Conservation (phyloP, 306 rosid species). For the Medicago lupulina region DNA sequence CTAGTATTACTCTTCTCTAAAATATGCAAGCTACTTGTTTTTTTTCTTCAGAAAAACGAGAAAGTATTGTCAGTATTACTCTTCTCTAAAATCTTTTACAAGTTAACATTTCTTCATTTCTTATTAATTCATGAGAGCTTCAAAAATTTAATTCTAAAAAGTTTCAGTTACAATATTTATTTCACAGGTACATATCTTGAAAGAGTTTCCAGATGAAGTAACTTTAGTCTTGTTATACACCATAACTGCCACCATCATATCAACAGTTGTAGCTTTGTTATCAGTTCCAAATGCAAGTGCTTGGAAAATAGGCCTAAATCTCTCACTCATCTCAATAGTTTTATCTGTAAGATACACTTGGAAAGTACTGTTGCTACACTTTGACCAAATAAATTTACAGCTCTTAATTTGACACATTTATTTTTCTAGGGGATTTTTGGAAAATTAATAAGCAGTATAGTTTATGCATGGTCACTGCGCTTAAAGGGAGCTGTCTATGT, state of each 20-base stretch:
- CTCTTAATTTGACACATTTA: background rate
- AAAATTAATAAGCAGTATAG: constrained; percentile 64
- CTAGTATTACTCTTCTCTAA: background rate
- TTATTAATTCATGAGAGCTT: background rate
- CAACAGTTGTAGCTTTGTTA: constrained; percentile 58
- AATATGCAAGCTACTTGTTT: background rate
- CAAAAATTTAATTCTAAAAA: background rate
- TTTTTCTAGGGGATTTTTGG: constrained; percentile 70
- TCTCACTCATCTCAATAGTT: constrained; percentile 66
- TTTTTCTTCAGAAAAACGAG: too few relatives aligned
- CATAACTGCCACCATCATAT: constrained; percentile 54
- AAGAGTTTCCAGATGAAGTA: constrained; percentile 76
- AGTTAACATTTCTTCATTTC: background rate
- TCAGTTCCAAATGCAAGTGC: constrained; percentile 64
- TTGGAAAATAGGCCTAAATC: constrained; percentile 66
- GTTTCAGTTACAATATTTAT: background rate
- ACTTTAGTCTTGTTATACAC: constrained; percentile 74
- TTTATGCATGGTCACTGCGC: constrained; percentile 68
- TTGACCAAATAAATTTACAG: background rate
- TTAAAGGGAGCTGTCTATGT: constrained; percentile 75
- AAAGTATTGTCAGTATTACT: too few relatives aligned
- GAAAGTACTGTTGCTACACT: background rate
- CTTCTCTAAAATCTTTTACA: too few relatives aligned
- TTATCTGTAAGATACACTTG: constrained; percentile 68
- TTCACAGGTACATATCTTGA: constrained; percentile 76